Conservation (phyloP, 2,329 filamentous ascomycete genomes). For the Calonectria honghensis region DNA sequence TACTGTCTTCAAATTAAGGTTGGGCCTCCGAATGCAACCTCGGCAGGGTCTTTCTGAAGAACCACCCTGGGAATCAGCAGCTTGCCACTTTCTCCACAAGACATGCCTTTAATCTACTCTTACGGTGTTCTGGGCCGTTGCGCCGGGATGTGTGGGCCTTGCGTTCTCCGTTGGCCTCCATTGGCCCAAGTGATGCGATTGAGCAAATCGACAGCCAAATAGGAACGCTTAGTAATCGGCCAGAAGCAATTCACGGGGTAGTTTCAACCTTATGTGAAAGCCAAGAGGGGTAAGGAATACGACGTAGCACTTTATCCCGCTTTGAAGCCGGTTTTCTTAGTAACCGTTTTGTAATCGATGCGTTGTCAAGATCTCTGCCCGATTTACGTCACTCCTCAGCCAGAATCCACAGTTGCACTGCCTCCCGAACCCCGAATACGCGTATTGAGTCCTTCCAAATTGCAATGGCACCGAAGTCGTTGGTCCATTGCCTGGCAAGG, state of each 20-base stretch:
- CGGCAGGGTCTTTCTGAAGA: neutral
- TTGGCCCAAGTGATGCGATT: neutral
- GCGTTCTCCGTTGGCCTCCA: too few species aligned
- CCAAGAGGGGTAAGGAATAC: too few species aligned
- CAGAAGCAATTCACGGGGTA: neutral
- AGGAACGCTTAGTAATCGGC: neutral
- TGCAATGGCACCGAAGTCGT: too few species aligned
- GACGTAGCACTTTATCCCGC: neutral
- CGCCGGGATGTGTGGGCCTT: neutral
- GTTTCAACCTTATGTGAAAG: neutral
- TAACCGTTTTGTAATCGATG: neutral
- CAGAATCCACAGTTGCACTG: neutral
- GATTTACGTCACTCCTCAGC: too few species aligned
- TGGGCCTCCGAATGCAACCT: neutral
- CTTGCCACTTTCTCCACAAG: neutral
- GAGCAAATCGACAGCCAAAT: neutral
- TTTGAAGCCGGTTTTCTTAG: neutral
- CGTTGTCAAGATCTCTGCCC: neutral
- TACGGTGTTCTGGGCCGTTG: neutral
- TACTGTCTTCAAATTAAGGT: conserved; percentile 9
- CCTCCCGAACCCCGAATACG: too few species aligned
- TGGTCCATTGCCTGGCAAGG: neutral
- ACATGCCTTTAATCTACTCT: neutral
- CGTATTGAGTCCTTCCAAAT: too few species aligned
- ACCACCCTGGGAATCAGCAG: neutral